These are phyloP conservation scores for Tarenaya hassleriana DNA, from an alignment of 345 rosid genomes.

Conservation along the genomic window DNA sequence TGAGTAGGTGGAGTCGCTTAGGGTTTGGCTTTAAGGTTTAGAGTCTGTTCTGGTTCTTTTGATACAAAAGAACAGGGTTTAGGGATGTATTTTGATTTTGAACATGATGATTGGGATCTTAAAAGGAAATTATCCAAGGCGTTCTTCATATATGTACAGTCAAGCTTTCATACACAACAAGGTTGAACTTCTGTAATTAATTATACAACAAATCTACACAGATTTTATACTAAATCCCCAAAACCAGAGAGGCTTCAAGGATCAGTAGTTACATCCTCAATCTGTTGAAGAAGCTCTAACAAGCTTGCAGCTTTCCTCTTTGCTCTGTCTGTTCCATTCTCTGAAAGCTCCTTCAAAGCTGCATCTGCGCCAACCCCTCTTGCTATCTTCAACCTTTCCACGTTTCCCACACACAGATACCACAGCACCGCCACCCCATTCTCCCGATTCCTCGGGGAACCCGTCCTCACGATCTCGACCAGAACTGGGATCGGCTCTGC, in stretches of 20 bases:
- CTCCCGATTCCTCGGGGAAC: slow-evolving; percentile 91
- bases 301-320: slow-evolving; percentile 86
- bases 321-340: slow-evolving; percentile 92
- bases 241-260: slow-evolving; percentile 11
- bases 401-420: slow-evolving; percentile 64
- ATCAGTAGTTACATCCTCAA: slow-evolving; percentile 26
- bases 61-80: too few relatives aligned
- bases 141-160: too few relatives aligned
- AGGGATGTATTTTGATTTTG: too few relatives aligned
- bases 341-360: slow-evolving; percentile 66
- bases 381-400: slow-evolving; percentile 55
- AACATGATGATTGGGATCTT: too few relatives aligned
- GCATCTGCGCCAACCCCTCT: slow-evolving; percentile 68
- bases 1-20: too few relatives aligned
- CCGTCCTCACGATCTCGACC: slow-evolving; percentile 74
- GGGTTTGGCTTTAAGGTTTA: too few relatives aligned
- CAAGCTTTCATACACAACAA: too few relatives aligned
- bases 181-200: too few relatives aligned
- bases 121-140: too few relatives aligned
- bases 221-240: background rate
- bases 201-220: too few relatives aligned
- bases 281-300: slow-evolving; percentile 61
- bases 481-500: slow-evolving; percentile 65
- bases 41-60: too few relatives aligned
- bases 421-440: slow-evolving; percentile 83